Conservation (phyloP, 768 basidiomycete genomes). For the Russula vinacea region DNA sequence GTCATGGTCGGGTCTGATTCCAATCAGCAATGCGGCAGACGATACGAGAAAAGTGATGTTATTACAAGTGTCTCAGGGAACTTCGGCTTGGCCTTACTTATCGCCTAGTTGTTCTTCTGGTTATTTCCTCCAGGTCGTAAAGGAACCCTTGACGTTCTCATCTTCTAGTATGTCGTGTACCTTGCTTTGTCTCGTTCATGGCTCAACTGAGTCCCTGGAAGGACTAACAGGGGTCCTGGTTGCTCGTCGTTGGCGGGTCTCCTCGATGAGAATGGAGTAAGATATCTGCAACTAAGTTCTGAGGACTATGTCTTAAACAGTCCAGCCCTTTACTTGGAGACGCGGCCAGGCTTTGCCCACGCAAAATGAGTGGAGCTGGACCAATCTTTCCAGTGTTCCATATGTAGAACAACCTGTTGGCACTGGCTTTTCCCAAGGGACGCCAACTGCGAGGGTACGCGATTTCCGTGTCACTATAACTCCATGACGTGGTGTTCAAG, state of each 20-base stretch:
- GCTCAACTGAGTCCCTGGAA: conserved; percentile 31
- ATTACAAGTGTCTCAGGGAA: not conserved
- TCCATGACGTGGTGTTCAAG: not conserved
- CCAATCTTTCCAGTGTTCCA: conserved; percentile 69
- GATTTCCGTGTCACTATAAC: not conserved
- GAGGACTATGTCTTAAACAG: not conserved
- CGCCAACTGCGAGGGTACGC: conserved; percentile 49
- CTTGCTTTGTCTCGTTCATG: no score
- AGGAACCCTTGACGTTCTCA: conserved; percentile 67
- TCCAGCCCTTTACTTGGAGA: conserved; percentile 63
- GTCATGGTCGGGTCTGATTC: conserved; percentile 71
- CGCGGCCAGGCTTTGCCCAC: conserved; percentile 61
- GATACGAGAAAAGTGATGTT: conserved; percentile 64
- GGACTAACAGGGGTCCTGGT: conserved; percentile 81
- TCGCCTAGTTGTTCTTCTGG: conserved; percentile 71
- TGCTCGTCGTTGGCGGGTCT: conserved; percentile 72
- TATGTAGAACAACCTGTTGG: conserved; percentile 81
- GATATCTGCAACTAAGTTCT: conserved; percentile 31
- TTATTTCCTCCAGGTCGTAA: conserved; percentile 76
- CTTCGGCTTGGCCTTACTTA: not conserved
- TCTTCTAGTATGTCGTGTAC: conserved; percentile 56
- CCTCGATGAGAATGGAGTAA: conserved; percentile 71
- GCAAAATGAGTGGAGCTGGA: conserved; percentile 70
- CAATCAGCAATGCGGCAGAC: conserved; percentile 51
- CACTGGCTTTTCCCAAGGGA: conserved; percentile 73